A percentile compares a stretch with the other conserved stretches of the same genome.
These are phyloP conservation scores for Psilocybe subaeruginosa DNA, from an alignment of 768 basidiomycete species.

Conservation along the genomic window DNA sequence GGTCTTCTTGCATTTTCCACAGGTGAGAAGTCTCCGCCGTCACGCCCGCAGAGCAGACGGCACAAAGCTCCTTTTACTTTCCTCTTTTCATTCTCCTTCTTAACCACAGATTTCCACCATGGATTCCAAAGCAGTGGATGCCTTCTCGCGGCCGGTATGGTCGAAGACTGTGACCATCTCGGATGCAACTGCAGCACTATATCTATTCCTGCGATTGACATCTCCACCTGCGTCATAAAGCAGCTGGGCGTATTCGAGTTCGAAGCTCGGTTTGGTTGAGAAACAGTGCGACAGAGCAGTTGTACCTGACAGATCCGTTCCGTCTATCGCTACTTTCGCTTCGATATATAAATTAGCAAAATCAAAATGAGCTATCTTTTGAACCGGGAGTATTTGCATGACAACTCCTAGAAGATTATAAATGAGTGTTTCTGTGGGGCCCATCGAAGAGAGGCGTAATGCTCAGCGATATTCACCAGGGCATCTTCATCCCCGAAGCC, in stretches of 20 bases:
- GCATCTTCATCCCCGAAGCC: constrained; percentile 10
- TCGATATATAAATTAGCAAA: constrained; percentile 37
- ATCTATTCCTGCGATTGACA: constrained; percentile 42
- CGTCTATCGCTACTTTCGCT: constrained; percentile 39
- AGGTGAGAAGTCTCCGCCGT: constrained; percentile 28
- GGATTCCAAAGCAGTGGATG: constrained; percentile 33
- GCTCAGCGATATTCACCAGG: constrained; percentile 25
- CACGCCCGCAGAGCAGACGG: constrained; percentile 38
- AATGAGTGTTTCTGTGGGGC: constrained; percentile 42
- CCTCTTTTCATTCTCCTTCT: constrained; percentile 35
- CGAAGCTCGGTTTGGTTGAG: constrained; percentile 42
- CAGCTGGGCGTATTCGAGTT: constrained; percentile 44
- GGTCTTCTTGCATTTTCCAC: constrained; percentile 37
- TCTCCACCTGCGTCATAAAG: constrained; percentile 44
- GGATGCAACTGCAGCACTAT: constrained; percentile 41
- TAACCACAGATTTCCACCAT: constrained; percentile 40
- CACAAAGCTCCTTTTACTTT: constrained; percentile 24
- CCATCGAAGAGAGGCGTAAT: constrained; percentile 37
- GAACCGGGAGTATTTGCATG: constrained; percentile 26
- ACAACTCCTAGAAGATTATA: constrained; percentile 40
- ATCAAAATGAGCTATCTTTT: constrained; percentile 25
- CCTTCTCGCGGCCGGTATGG: constrained; percentile 19
- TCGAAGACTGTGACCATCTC: constrained; percentile 38
- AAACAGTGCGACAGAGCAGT: constrained; percentile 42
- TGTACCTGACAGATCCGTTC: constrained; percentile 41